Base-by-base conservation (phyloP, 352 stramenopile genomes). In the Phytophthora boehmeriae region DNA sequence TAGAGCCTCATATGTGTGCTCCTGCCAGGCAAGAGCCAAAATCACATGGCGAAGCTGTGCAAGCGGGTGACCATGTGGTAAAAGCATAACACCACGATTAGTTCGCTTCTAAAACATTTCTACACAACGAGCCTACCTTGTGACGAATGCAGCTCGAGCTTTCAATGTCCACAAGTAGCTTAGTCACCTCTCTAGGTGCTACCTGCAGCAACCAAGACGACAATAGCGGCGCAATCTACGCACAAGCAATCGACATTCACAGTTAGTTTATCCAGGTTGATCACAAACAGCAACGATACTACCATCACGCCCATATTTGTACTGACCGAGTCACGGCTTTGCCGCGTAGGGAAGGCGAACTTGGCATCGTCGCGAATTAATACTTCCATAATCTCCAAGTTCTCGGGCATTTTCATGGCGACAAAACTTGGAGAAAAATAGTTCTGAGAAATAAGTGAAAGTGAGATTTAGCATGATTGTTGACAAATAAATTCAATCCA, bases 351-450 rank as follows among this genome's bases (percentile, higher is more conserved):
- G 54, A 68, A 68, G 19, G 63, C 46, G 38, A 68, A 64, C 16
- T 54, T 64, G 32, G 60, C 60, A 11, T 42, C 46, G 42, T 68
- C 53, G n/a, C 54, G 60, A 17, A 68, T 59, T 30, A 68, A 6
- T 6, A 68, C 60, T 19, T 64, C 53, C 54, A 68, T 63, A 23
- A 68, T 50, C 19, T 68, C 60, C 39, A 55, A 23, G 17, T 63
- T 54, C 23, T 34, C 53, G 1, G 41, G 53, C 25, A 56, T 52
- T 47, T 63, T 55, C 14, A 54, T 32, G 6, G 38, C 32, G 10
- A 68, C 32, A 13, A 68, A 59, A 1, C 38, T 10, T 14, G 60
- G 60, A 9, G 61, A 61, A 4, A n/a, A 39, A n/a, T 36, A 42
- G 14, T 41, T 34, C 45, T 50, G 25, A 19, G 20, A 17, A 36